These are phyloP conservation scores for Kregervanrija delftensis DNA, from an alignment of 805 yeast genomes.

Conservation along the genomic window DNA sequence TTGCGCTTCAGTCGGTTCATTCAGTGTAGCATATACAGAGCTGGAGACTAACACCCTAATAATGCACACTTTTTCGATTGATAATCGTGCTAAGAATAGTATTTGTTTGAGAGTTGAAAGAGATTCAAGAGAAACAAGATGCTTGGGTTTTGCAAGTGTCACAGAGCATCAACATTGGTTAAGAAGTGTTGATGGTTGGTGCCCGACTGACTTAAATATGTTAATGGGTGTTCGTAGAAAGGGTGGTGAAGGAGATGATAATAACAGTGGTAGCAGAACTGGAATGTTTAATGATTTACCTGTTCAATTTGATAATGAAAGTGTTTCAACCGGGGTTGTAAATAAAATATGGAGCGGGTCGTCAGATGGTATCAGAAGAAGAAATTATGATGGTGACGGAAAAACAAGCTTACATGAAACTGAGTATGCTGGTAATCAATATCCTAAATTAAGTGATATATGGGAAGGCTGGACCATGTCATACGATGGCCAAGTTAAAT, in stretches of 20 bases:
- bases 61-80: slow-evolving; percentile 67
- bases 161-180: slow-evolving; percentile 65
- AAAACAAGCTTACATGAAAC: not conserved
- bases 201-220: slow-evolving; percentile 68
- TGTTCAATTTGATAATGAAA: not conserved
- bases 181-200: slow-evolving; percentile 69
- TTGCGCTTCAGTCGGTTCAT: slow-evolving; percentile 68
- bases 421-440: not conserved
- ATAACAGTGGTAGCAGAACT: slow-evolving; percentile 2
- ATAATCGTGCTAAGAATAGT: slow-evolving; percentile 67
- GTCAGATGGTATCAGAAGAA: not conserved
- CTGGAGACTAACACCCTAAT: slow-evolving; percentile 48
- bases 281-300: not conserved
- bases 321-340: not conserved
- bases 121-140: slow-evolving; percentile 86
- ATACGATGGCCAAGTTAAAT: slow-evolving; percentile 54
- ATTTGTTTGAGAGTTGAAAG: slow-evolving; percentile 87
- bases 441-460: slow-evolving; percentile 33
- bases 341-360: not conserved
- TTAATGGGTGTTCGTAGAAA: slow-evolving; percentile 58
- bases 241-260: slow-evolving; percentile 25
- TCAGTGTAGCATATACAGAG: slow-evolving; percentile 68
- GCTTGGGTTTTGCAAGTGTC: slow-evolving; percentile 76
- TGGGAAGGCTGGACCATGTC: slow-evolving; percentile 85
- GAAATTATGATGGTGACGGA: not conserved